Conservation (phyloP, 495 filamentous ascomycete species). For the Penicillium tannophilum region DNA sequence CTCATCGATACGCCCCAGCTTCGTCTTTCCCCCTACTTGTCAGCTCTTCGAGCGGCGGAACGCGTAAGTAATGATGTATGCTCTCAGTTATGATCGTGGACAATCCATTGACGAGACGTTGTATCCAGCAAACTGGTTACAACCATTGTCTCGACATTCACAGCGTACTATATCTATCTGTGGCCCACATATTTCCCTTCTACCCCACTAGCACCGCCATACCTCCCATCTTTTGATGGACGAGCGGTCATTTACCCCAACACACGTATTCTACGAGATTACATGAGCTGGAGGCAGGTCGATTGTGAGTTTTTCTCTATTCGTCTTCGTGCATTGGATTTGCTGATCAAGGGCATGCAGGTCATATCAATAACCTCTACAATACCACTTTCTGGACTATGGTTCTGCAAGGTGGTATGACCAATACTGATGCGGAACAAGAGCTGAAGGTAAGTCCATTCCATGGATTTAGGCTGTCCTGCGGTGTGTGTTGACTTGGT, state of each 20-base stretch:
- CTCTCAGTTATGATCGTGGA: background rate
- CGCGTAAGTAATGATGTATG: constrained; percentile 56
- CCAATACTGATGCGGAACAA: constrained; percentile 74
- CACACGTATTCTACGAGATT: constrained; percentile 78
- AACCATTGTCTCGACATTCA: constrained; percentile 89
- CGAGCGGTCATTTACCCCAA: constrained; percentile 86
- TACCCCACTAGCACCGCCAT: constrained; percentile 64
- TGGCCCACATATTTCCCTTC: constrained; percentile 78
- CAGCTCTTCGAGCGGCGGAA: constrained; percentile 83
- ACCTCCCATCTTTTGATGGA: constrained; percentile 86
- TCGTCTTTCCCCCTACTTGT: constrained; percentile 81
- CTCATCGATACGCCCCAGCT: constrained; percentile 52
- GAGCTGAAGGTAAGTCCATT: constrained; percentile 61
- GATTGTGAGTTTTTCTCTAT: constrained; percentile 68
- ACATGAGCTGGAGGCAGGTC: constrained; percentile 95
- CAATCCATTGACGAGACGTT: background rate
- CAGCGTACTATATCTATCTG: constrained; percentile 81
- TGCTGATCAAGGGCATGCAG: constrained; percentile 38
- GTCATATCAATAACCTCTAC: constrained; percentile 97
- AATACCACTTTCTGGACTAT: constrained; percentile 97
- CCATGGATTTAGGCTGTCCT: no score
- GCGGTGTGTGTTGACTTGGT: constrained; percentile 10
- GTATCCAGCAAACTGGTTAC: constrained; percentile 76
- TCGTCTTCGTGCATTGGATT: background rate
- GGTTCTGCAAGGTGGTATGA: constrained; percentile 74